A percentile compares a stretch with the other conserved stretches of the same genome.
Conservation (phyloP, 345 rosid species). For the Euphorbia pulcherrima region DNA sequence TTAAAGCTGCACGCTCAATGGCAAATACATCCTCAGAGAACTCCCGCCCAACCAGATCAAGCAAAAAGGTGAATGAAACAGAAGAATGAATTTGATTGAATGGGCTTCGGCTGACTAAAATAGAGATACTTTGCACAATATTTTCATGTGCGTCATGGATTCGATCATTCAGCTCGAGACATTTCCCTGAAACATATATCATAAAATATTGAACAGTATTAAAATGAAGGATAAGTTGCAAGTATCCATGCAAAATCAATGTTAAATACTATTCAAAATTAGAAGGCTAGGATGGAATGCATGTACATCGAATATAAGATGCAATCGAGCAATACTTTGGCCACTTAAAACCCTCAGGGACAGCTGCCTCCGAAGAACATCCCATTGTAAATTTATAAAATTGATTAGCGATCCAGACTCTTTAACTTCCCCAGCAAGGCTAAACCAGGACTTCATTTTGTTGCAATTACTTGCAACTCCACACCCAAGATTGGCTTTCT, state of each 20-base stretch:
- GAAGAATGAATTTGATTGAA: constrained; percentile 30
- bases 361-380: constrained; percentile 57
- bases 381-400: constrained; percentile 56
- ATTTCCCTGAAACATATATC: constrained; percentile 56
- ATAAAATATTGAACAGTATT: neutral
- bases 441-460: constrained; percentile 51
- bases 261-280: neutral
- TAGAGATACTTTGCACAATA: constrained; percentile 50
- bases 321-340: constrained; percentile 46
- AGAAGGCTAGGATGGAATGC: neutral
- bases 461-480: constrained; percentile 53
- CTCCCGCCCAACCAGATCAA: constrained; percentile 67
- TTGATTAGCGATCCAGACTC: constrained; percentile 47
- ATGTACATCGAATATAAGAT: neutral
- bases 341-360: constrained; percentile 49
- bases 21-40: constrained; percentile 52
- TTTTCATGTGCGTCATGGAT: constrained; percentile 62
- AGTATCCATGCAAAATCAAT: neutral
- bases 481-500: constrained; percentile 20
- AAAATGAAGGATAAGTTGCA: neutral
- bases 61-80: constrained; percentile 32
- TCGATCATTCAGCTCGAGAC: constrained; percentile 43
- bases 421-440: constrained; percentile 41
- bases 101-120: constrained; percentile 46
- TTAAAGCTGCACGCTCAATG: constrained; percentile 61